Evolutionary conservation across 352 stramenopile genomes (phyloP).

Genomic region (Globisporangium megalacanthum): DNA sequence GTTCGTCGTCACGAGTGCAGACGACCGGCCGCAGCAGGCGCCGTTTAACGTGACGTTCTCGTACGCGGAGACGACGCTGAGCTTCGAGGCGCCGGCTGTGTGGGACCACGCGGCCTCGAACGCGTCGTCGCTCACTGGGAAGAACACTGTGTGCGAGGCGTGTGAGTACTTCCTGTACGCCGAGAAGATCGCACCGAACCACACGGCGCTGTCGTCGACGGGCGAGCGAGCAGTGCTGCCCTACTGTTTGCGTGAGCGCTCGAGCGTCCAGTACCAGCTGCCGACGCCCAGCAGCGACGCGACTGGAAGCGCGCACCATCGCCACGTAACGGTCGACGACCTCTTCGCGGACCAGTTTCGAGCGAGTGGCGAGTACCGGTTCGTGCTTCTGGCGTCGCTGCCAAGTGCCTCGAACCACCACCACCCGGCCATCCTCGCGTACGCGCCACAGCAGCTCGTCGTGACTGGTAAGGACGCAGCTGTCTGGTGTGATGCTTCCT

Average conservation of each 20-base stretch:
- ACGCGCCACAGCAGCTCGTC: conserved; percentile 17
- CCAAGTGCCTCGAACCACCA: conserved; percentile 19
- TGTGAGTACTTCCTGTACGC: conserved; percentile 29
- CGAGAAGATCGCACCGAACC: conserved; percentile 10
- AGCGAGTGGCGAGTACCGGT: conserved; percentile 23
- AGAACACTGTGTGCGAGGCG: conserved; percentile 7
- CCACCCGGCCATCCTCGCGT: conserved; percentile 22
- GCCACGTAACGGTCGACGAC: conserved; percentile 14
- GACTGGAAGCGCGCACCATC: background rate
- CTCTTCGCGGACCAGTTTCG: conserved; percentile 26
- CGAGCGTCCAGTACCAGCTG: conserved; percentile 18
- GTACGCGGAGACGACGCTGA: conserved; percentile 13
- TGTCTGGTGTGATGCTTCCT: background rate
- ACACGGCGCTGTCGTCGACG: background rate
- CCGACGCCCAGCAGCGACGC: background rate
- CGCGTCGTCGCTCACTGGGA: background rate
- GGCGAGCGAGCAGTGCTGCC: conserved; percentile 9
- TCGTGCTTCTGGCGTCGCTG: conserved; percentile 26
- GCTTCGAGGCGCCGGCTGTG: conserved; percentile 13
- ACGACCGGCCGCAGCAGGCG: background rate
- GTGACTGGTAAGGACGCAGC: conserved; percentile 14
- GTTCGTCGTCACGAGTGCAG: conserved; percentile 7
- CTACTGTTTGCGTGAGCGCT: conserved; percentile 17
- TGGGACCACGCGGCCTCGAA: conserved; percentile 9
- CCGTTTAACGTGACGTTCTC: conserved; percentile 16